phyloP scores from a whole-genome alignment of 768 basidiomycete species.

The Xanthoconium purpureum region DNA sequence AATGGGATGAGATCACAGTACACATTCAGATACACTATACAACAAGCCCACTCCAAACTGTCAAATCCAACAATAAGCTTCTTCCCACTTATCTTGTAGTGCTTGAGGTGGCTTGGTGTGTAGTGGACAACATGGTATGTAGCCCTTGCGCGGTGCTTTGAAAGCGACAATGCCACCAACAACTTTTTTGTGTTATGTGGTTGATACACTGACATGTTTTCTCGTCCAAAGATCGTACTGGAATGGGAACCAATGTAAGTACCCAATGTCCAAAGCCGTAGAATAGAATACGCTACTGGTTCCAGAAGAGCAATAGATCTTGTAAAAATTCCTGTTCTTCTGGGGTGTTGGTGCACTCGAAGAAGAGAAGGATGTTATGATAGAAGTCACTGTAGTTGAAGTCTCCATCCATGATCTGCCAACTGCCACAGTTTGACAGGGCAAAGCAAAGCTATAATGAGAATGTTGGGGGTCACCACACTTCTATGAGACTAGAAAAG shows the following conservation, averaged over 20 bases:
- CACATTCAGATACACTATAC: too few relatives aligned
- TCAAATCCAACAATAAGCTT: too few relatives aligned
- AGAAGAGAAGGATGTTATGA: background rate
- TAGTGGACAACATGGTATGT: too few relatives aligned
- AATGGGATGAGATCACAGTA: too few relatives aligned
- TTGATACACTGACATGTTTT: background rate
- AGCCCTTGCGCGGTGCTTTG: too few relatives aligned
- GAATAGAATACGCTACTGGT: background rate
- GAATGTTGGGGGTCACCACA: background rate
- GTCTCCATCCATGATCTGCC: background rate
- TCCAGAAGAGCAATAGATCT: background rate
- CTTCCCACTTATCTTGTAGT: too few relatives aligned
- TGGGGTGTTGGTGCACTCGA: background rate
- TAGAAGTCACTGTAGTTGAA: background rate
- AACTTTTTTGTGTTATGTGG: too few relatives aligned
- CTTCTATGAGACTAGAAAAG: too few relatives aligned
- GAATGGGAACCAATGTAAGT: background rate
- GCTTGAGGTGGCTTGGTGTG: too few relatives aligned
- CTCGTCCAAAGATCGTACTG: background rate
- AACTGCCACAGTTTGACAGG: background rate
- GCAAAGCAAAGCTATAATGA: background rate
- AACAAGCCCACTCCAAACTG: too few relatives aligned
- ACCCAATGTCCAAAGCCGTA: background rate
- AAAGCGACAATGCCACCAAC: too few relatives aligned
- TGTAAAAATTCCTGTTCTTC: background rate